Conservation (phyloP, 495 filamentous ascomycete genomes). For the Penicillium maclennaniae region DNA sequence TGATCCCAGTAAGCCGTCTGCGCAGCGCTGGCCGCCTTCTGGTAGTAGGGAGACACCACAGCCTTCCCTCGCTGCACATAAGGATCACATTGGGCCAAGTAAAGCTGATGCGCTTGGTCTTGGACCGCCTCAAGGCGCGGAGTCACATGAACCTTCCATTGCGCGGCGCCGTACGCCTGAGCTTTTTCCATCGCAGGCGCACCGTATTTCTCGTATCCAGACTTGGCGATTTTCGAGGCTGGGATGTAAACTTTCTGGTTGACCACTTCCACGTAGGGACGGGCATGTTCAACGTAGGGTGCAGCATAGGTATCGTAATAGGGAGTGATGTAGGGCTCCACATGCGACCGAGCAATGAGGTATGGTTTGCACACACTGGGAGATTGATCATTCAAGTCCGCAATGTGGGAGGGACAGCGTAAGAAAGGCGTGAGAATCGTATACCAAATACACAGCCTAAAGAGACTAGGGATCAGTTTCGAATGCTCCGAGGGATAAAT, state of each 20-base stretch:
- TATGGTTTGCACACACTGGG: slow-evolving; percentile 83
- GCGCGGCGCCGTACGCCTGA: slow-evolving; percentile 56
- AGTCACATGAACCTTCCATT: slow-evolving; percentile 75
- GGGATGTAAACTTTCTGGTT: slow-evolving; percentile 67
- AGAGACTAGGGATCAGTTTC: background rate
- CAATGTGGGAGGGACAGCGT: slow-evolving; percentile 69
- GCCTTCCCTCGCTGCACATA: slow-evolving; percentile 60
- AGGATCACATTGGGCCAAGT: slow-evolving; percentile 65
- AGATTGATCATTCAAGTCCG: slow-evolving; percentile 63
- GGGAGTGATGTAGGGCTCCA: slow-evolving; percentile 73
- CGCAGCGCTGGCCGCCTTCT: slow-evolving; percentile 55
- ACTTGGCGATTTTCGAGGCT: slow-evolving; percentile 56
- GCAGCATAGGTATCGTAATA: slow-evolving; percentile 84
- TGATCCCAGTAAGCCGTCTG: slow-evolving; percentile 65
- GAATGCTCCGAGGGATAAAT: background rate
- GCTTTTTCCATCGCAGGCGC: slow-evolving; percentile 68
- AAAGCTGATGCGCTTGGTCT: slow-evolving; percentile 56
- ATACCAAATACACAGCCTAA: slow-evolving; percentile 82
- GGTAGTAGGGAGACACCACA: slow-evolving; percentile 66
- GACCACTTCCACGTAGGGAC: slow-evolving; percentile 67
- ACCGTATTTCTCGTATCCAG: slow-evolving; percentile 66
- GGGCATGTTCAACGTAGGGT: slow-evolving; percentile 72
- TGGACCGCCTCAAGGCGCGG: slow-evolving; percentile 67
- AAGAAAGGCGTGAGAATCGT: slow-evolving; percentile 72
- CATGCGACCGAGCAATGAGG: slow-evolving; percentile 61